Percentiles rank a stretch among this genome's conserved stretches.
phyloP scores from a whole-genome alignment of 1,284 basidiomycete genomes.

The Veloboletus limbatus region DNA sequence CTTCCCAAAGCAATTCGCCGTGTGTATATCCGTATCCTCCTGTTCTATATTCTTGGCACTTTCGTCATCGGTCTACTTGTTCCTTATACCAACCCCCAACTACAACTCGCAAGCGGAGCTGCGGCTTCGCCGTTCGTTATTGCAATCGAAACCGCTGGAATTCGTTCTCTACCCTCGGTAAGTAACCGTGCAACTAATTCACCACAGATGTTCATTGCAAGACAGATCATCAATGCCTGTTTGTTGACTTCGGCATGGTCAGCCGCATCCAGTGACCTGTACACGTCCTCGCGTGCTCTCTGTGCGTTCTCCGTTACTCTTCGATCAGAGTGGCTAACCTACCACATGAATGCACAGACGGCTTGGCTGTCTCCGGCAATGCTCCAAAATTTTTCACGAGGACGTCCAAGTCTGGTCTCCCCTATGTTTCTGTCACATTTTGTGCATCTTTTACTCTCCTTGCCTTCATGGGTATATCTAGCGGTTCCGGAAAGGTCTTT shows the following conservation, averaged over 20 bases:
- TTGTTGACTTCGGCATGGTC: slow-evolving; percentile 85
- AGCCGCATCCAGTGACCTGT: slow-evolving; percentile 81
- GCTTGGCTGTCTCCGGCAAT: slow-evolving; percentile 71
- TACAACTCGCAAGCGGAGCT: slow-evolving; percentile 43
- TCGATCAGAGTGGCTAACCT: neutral
- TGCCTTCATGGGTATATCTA: slow-evolving; percentile 68
- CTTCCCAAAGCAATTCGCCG: slow-evolving; percentile 60
- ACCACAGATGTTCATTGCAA: slow-evolving; percentile 25
- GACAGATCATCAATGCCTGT: slow-evolving; percentile 82
- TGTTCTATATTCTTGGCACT: slow-evolving; percentile 57
- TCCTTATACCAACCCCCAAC: slow-evolving; percentile 48
- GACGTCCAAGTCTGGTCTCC: slow-evolving; percentile 71
- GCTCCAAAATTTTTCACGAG: slow-evolving; percentile 74
- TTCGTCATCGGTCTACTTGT: slow-evolving; percentile 65
- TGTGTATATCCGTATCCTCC: slow-evolving; percentile 66
- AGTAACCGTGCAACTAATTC: neutral
- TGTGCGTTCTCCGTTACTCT: slow-evolving; percentile 45
- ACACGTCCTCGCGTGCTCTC: slow-evolving; percentile 76
- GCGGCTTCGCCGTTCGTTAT: slow-evolving; percentile 75
- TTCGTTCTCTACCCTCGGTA: slow-evolving; percentile 56
- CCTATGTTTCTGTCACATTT: slow-evolving; percentile 67
- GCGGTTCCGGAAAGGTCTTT: slow-evolving; percentile 68
- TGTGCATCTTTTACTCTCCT: slow-evolving; percentile 70
- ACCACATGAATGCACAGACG: slow-evolving; percentile 47
- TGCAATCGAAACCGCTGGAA: slow-evolving; percentile 60